Evolutionary conservation across 1,139 yeast genomes (phyloP).

Genomic region (Yamadazyma atmosphaerica): DNA sequence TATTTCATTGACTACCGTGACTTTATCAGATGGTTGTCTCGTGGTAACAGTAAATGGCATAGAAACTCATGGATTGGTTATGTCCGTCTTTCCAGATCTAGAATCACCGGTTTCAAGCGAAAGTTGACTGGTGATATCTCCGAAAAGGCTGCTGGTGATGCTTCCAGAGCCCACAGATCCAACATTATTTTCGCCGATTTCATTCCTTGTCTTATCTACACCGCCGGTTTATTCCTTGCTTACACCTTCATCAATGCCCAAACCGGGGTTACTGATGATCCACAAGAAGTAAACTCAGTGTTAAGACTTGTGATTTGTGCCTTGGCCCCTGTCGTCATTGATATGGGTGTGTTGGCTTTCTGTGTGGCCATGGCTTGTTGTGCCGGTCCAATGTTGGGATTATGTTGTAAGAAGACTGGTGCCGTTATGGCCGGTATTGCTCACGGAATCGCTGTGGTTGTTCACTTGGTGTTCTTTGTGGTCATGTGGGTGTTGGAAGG

Average conservation of each 20-base stretch:
- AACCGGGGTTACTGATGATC: slow-evolving; percentile 75
- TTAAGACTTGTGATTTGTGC: slow-evolving; percentile 87
- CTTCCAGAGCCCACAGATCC: slow-evolving; percentile 89
- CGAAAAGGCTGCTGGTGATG: slow-evolving; percentile 94
- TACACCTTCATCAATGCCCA: slow-evolving; percentile 94
- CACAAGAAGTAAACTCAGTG: slow-evolving; percentile 65
- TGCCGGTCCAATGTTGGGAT: slow-evolving; percentile 91
- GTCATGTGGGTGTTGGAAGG: slow-evolving; percentile 98
- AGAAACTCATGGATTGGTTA: slow-evolving; percentile 99
- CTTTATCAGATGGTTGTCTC: slow-evolving; percentile 95
- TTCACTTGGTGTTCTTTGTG: slow-evolving; percentile 83
- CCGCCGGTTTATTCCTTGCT: slow-evolving; percentile 90
- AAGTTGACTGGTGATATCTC: slow-evolving; percentile 84
- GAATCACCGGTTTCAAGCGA: slow-evolving; percentile 97
- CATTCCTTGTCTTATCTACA: slow-evolving; percentile 77
- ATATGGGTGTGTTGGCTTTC: slow-evolving; percentile 79
- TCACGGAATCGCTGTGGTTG: slow-evolving; percentile 88
- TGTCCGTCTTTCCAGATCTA: slow-evolving; percentile 91
- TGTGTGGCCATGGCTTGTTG: slow-evolving; percentile 88
- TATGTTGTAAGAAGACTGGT: slow-evolving; percentile 98
- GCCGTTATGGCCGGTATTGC: slow-evolving; percentile 96
- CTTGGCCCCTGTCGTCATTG: slow-evolving; percentile 86
- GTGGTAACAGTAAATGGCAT: slow-evolving; percentile 99
- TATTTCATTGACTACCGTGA: slow-evolving; percentile 98
- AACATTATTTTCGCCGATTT: slow-evolving; percentile 86